Percentiles rank a stretch among this genome's conserved stretches.
Evolutionary conservation across 2,329 filamentous ascomycete species (phyloP).

Genomic region (Penicillium sp.): DNA sequence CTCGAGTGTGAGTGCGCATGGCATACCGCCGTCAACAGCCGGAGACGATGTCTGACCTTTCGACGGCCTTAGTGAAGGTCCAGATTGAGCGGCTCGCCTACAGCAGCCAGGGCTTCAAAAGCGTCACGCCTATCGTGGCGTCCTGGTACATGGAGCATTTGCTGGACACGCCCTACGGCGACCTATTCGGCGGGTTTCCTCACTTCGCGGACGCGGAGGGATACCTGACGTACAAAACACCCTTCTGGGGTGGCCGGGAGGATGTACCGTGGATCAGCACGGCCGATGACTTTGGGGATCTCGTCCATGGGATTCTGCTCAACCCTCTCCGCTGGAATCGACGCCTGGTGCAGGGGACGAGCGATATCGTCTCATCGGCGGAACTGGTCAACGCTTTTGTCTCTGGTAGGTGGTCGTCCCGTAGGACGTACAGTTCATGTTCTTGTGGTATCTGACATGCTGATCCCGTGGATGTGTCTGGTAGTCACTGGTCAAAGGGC

Average conservation of each 20-base stretch:
- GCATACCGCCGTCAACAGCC: not conserved
- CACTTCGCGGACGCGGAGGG: constrained; percentile 36
- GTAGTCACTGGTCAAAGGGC: too few species aligned
- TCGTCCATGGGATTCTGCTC: constrained; percentile 48
- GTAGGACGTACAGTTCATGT: too few species aligned
- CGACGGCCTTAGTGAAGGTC: constrained; percentile 38
- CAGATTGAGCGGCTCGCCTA: constrained; percentile 40
- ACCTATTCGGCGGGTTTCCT: constrained; percentile 45
- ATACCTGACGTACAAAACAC: constrained; percentile 36
- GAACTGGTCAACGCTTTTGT: too few species aligned
- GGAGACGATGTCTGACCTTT: too few species aligned
- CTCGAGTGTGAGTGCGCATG: constrained; percentile 25
- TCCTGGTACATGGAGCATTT: constrained; percentile 49
- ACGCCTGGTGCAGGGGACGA: constrained; percentile 1
- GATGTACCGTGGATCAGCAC: constrained; percentile 43
- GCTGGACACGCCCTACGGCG: constrained; percentile 33
- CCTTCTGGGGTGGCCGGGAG: constrained; percentile 43
- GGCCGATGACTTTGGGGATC: constrained; percentile 46
- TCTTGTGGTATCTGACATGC: too few species aligned
- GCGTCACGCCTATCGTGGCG: constrained; percentile 36
- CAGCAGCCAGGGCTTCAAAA: constrained; percentile 34
- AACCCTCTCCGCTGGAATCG: constrained; percentile 25
- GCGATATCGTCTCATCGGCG: too few species aligned
- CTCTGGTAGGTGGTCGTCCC: too few species aligned
- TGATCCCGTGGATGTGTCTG: too few species aligned